These are phyloP conservation scores for Leucogyrophana mollusca DNA, from an alignment of 768 basidiomycete genomes.

Conservation along the genomic window DNA sequence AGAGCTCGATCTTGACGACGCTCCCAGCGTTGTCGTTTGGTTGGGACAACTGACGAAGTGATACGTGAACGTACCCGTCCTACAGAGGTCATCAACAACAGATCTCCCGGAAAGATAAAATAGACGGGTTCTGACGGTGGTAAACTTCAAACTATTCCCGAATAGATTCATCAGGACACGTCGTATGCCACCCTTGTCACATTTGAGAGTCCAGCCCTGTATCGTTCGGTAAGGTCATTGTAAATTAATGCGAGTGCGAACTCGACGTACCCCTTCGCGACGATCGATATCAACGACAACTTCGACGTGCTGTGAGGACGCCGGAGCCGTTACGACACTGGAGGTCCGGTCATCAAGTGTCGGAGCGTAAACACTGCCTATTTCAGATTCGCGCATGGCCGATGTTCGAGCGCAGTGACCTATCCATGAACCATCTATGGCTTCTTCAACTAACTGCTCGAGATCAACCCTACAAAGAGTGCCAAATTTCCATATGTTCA, in stretches of 20 bases:
- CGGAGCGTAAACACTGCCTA: constrained; percentile 91
- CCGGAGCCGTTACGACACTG: constrained; percentile 35
- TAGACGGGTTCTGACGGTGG: constrained; percentile 62
- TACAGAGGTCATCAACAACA: constrained; percentile 29
- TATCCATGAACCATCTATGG: constrained; percentile 93
- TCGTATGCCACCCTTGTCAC: constrained; percentile 91
- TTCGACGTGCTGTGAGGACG: constrained; percentile 59
- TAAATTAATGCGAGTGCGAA: background rate
- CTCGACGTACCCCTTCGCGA: constrained; percentile 55
- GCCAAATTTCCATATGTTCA: background rate
- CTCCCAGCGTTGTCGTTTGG: constrained; percentile 50
- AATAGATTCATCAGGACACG: constrained; percentile 94
- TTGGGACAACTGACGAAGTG: constrained; percentile 71
- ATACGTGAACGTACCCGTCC: constrained; percentile 87
- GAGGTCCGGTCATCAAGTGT: constrained; percentile 45
- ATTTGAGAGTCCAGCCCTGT: constrained; percentile 84
- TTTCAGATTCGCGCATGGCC: constrained; percentile 68
- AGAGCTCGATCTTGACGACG: constrained; percentile 75
- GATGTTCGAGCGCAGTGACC: constrained; percentile 82
- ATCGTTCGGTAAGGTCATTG: background rate
- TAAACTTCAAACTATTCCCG: constrained; percentile 93
- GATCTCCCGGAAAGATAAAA: background rate
- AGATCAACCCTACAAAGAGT: constrained; percentile 58
- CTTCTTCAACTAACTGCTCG: constrained; percentile 83
- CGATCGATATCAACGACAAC: constrained; percentile 85